Evolutionary conservation across 2,329 filamentous ascomycete genomes (phyloP).

Genomic region (Phialophora macrospora): DNA sequence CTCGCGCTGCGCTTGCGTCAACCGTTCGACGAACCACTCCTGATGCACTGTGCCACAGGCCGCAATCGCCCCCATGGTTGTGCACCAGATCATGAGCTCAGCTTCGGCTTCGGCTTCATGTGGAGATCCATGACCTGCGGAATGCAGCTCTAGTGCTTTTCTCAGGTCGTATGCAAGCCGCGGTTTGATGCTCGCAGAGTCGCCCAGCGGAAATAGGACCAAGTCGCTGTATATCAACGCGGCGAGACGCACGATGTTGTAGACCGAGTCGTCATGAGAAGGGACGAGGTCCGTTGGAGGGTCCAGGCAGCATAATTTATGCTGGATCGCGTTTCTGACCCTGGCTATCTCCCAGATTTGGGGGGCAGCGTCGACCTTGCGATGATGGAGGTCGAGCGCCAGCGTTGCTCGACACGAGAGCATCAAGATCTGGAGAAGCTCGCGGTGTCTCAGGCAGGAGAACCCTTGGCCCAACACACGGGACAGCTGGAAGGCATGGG

Average conservation of each 20-base stretch:
- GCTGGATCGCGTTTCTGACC: constrained; percentile 13
- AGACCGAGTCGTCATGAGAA: constrained; percentile 13
- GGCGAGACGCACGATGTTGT: constrained; percentile 14
- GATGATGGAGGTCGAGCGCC: constrained; percentile 16
- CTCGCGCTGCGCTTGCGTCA: constrained; percentile 4
- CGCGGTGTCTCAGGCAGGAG: constrained; percentile 1
- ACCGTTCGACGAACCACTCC: constrained; percentile 15
- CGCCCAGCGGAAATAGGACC: constrained; percentile 14
- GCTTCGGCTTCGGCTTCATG: not conserved
- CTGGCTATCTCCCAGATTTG: constrained; percentile 2
- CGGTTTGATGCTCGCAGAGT: constrained; percentile 12
- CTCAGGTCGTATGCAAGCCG: constrained; percentile 21
- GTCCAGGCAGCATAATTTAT: constrained; percentile 16
- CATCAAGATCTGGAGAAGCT: constrained; percentile 2
- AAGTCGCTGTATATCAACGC: constrained; percentile 23
- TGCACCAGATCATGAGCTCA: constrained; percentile 16
- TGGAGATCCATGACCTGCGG: not conserved
- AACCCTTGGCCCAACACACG: constrained; percentile 16
- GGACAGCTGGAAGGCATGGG: constrained; percentile 15
- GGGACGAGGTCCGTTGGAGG: constrained; percentile 4
- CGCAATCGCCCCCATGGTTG: constrained; percentile 13
- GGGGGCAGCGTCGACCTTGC: not conserved
- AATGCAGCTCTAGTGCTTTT: constrained; percentile 13
- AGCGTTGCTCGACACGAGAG: constrained; percentile 11
- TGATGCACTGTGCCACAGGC: constrained; percentile 14